A percentile compares a stretch with the other conserved stretches of the same genome.
Evolutionary conservation across 1,139 yeast genomes (phyloP).

Genomic region (Blastobotrys petasosporus): DNA sequence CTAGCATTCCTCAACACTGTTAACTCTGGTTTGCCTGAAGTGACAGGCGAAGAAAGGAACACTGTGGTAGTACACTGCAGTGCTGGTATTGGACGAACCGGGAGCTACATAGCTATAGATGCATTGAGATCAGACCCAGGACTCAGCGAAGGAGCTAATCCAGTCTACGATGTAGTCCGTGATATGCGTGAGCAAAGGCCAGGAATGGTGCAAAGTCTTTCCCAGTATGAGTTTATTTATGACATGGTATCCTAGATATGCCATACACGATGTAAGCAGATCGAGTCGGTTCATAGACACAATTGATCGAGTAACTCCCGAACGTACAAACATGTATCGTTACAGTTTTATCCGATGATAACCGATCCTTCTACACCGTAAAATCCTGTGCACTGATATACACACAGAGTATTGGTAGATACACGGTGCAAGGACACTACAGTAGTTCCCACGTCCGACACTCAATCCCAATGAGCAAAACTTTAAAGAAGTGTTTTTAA

Average conservation of each 20-base stretch:
- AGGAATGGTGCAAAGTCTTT: conserved; percentile 62
- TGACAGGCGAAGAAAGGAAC: conserved; percentile 24
- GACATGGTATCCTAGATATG: conserved; percentile 27
- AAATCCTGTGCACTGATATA: too few relatives aligned
- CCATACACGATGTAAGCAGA: too few relatives aligned
- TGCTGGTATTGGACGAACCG: conserved; percentile 83
- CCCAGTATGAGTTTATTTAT: conserved; percentile 50
- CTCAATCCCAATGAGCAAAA: too few relatives aligned
- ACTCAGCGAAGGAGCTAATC: neutral
- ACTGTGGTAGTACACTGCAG: conserved; percentile 65
- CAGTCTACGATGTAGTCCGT: conserved; percentile 37
- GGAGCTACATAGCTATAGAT: conserved; percentile 69
- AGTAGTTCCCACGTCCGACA: too few relatives aligned
- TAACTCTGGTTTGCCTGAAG: neutral
- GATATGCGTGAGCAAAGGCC: conserved; percentile 49
- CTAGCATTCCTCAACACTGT: neutral
- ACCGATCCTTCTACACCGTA: too few relatives aligned
- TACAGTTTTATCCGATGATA: too few relatives aligned
- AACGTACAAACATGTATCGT: too few relatives aligned
- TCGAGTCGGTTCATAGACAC: too few relatives aligned
- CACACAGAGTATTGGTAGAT: too few relatives aligned
- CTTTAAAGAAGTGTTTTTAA: too few relatives aligned
- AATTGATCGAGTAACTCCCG: too few relatives aligned
- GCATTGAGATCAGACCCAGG: conserved; percentile 36
- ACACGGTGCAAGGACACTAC: too few relatives aligned